Conservation (phyloP, 768 basidiomycete species). For the Boletus fagicola region DNA sequence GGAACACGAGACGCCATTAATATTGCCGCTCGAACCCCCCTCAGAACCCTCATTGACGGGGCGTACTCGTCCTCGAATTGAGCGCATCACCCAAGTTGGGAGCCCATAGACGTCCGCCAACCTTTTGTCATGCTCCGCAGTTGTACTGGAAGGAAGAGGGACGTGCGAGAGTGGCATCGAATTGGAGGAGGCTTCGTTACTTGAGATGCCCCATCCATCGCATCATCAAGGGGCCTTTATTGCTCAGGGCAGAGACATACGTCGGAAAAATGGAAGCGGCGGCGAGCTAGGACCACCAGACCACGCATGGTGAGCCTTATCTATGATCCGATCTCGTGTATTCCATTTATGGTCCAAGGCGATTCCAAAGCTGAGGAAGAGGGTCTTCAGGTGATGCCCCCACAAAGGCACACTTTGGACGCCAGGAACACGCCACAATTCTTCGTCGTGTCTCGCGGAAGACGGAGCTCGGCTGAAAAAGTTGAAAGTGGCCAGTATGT, state of each 20-base stretch:
- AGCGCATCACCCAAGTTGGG: too few species aligned
- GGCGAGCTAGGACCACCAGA: conserved; percentile 44
- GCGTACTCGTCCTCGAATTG: too few species aligned
- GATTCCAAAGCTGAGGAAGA: conserved; percentile 53
- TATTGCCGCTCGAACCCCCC: conserved; percentile 35
- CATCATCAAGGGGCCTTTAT: conserved; percentile 45
- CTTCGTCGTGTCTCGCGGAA: conserved; percentile 45
- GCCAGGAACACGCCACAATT: conserved; percentile 48
- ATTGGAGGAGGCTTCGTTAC: conserved; percentile 44
- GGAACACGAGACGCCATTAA: conserved; percentile 24
- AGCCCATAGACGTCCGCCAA: too few species aligned
- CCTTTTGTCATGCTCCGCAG: too few species aligned
- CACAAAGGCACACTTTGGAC: conserved; percentile 47
- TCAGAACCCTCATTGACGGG: too few species aligned
- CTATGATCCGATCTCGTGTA: conserved; percentile 18
- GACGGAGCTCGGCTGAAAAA: conserved; percentile 42
- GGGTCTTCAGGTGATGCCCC: conserved; percentile 42
- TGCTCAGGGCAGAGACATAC: conserved; percentile 54
- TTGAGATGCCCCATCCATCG: conserved; percentile 44
- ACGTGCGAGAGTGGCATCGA: conserved; percentile 44
- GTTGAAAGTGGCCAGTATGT: conserved; percentile 49
- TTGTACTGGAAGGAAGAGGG: conserved; percentile 42
- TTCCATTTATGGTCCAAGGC: conserved; percentile 48
- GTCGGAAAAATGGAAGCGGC: conserved; percentile 50
- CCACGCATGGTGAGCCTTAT: not conserved